A percentile compares a stretch with the other conserved stretches of the same genome.
Conservation (phyloP, 176 grass and related monocot species). For the Aegilops longissima region DNA sequence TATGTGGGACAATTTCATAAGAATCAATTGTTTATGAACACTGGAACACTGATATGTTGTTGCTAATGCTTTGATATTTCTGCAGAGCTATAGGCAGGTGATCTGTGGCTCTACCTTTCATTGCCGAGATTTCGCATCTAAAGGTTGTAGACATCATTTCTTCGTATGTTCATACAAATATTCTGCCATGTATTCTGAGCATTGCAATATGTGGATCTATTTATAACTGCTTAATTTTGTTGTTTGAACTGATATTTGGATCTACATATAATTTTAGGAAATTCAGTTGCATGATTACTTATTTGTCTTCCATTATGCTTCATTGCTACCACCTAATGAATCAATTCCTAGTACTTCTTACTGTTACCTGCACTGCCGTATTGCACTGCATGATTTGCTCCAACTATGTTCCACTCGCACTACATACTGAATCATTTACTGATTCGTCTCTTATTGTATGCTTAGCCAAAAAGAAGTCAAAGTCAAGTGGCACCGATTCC, state of each 20-base stretch:
- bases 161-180: background rate
- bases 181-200: background rate
- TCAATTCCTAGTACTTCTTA: background rate
- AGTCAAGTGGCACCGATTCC: conserved; percentile 64
- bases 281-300: background rate
- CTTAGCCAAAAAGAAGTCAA: conserved; percentile 73
- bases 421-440: conserved; percentile 17
- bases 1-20: background rate
- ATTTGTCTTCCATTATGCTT: background rate
- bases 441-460: conserved; percentile 21
- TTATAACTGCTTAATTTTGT: background rate
- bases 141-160: conserved; percentile 55
- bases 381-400: background rate
- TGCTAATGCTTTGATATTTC: conserved; percentile 30
- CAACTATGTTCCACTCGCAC: background rate
- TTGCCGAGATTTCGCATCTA: conserved; percentile 59
- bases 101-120: conserved; percentile 58
- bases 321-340: background rate
- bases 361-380: background rate
- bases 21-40: background rate
- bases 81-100: conserved; percentile 66
- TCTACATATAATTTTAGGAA: background rate
- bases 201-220: background rate
- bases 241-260: conserved; percentile 14
- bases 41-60: background rate